A percentile compares a stretch with the other conserved stretches of the same genome.
These are phyloP conservation scores for Pelargonium nanum DNA, from an alignment of 345 rosid genomes.

Conservation along the genomic window DNA sequence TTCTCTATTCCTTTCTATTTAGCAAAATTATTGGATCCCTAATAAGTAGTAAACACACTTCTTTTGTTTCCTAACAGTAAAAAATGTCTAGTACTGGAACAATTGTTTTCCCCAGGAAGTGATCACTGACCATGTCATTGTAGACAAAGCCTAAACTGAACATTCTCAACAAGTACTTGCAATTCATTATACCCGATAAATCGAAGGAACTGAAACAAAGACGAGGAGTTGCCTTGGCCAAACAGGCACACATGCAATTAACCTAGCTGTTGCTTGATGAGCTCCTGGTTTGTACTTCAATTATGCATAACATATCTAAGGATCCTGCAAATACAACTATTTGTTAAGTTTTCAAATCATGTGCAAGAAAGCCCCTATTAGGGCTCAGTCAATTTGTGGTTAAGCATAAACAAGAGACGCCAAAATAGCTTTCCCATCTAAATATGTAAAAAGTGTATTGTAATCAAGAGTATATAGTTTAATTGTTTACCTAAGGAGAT, in stretches of 20 bases:
- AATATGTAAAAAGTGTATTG: background rate
- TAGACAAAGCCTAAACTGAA: background rate
- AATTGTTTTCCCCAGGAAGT: no score
- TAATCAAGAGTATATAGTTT: background rate
- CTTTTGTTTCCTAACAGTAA: no score
- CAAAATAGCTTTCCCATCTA: background rate
- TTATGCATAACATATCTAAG: background rate
- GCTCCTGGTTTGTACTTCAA: background rate
- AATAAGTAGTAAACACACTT: no score
- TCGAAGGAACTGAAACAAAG: no score
- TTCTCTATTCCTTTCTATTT: no score
- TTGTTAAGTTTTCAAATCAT: background rate
- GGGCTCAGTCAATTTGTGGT: background rate
- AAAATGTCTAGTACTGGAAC: no score
- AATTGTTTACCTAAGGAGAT: conserved; percentile 46
- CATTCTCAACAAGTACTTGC: background rate
- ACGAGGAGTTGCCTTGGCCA: background rate
- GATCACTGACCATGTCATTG: no score
- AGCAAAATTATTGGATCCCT: no score
- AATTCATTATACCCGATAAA: background rate
- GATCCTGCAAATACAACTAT: background rate
- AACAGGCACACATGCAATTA: background rate
- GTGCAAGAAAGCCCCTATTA: background rate
- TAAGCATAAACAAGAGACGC: background rate
- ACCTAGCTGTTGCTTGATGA: no score